Conservation (phyloP, 345 rosid species). For the Reutealis trisperma region DNA sequence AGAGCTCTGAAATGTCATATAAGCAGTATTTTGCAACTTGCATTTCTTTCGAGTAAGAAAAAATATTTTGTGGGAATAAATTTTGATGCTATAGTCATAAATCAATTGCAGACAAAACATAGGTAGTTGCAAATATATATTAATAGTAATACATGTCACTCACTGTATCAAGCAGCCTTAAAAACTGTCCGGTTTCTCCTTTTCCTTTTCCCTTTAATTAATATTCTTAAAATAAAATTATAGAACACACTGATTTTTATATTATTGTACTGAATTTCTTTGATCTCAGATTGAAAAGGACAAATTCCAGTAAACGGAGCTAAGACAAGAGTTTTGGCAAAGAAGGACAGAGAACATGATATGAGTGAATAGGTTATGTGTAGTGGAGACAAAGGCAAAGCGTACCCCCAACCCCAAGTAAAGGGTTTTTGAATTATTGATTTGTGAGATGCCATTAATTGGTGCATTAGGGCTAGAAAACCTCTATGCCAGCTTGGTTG, state of each 20-base stretch:
- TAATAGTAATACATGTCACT: too few species aligned
- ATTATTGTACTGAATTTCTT: too few species aligned
- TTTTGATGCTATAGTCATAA: not conserved
- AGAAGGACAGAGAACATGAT: not conserved
- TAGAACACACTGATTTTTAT: not conserved
- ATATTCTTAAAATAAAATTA: too few species aligned
- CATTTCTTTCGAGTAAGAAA: not conserved
- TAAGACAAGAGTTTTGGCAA: too few species aligned
- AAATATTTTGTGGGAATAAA: not conserved
- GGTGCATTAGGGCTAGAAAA: slow-evolving; percentile 1
- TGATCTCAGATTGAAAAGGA: not conserved
- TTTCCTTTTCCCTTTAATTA: too few species aligned
- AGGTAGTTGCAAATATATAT: not conserved
- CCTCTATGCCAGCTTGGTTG: not conserved
- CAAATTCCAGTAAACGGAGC: not conserved
- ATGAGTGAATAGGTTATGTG: too few species aligned
- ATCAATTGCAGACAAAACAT: not conserved
- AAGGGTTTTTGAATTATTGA: not conserved
- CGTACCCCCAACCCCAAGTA: not conserved
- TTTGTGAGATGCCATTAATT: not conserved
- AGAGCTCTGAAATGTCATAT: not conserved
- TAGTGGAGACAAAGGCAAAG: not conserved
- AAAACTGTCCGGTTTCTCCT: not conserved
- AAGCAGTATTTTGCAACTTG: not conserved
- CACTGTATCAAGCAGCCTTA: not conserved